Percentiles rank a stretch among this genome's conserved stretches.
These are phyloP conservation scores for Chaetothyriales sp. DNA, from an alignment of 2,329 filamentous ascomycete species.

Conservation along the genomic window DNA sequence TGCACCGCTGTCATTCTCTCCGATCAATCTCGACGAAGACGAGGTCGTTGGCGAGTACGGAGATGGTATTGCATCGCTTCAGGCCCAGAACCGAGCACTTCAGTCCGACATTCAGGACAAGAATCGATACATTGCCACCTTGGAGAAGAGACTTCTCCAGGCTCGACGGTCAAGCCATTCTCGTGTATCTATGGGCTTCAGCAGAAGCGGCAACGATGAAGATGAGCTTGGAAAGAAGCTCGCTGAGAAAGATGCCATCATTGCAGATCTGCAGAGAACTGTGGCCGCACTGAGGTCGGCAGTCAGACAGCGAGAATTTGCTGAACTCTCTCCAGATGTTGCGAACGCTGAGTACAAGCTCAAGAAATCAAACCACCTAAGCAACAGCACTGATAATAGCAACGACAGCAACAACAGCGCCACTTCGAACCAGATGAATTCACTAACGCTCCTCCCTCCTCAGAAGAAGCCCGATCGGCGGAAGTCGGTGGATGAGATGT, in stretches of 20 bases:
- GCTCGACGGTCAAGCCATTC: constrained; percentile 82
- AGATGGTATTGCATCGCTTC: constrained; percentile 68
- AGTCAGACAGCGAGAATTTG: constrained; percentile 70
- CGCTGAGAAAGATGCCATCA: constrained; percentile 90
- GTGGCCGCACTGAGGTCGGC: constrained; percentile 72
- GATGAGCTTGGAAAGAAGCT: constrained; percentile 70
- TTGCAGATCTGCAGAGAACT: constrained; percentile 90
- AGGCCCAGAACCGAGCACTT: constrained; percentile 78
- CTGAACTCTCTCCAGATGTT: constrained; percentile 42
- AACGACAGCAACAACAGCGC: constrained; percentile 22
- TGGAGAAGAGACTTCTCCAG: constrained; percentile 85
- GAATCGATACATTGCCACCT: constrained; percentile 85
- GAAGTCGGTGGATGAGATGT: constrained; percentile 81
- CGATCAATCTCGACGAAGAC: constrained; percentile 40
- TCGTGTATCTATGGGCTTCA: constrained; percentile 64
- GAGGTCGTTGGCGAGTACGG: constrained; percentile 69
- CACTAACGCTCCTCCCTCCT: constrained; percentile 22
- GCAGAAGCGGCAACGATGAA: constrained; percentile 58
- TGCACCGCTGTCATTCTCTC: constrained; percentile 22
- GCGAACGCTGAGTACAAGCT: constrained; percentile 22
- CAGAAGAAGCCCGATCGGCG: constrained; percentile 35
- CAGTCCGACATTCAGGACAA: constrained; percentile 94
- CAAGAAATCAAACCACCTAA: constrained; percentile 8
- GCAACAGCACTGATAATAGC: constrained; percentile 11
- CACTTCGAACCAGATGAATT: constrained; percentile 13